phyloP scores from a whole-genome alignment of 495 filamentous ascomycete species.

The Immersiella caudata region DNA sequence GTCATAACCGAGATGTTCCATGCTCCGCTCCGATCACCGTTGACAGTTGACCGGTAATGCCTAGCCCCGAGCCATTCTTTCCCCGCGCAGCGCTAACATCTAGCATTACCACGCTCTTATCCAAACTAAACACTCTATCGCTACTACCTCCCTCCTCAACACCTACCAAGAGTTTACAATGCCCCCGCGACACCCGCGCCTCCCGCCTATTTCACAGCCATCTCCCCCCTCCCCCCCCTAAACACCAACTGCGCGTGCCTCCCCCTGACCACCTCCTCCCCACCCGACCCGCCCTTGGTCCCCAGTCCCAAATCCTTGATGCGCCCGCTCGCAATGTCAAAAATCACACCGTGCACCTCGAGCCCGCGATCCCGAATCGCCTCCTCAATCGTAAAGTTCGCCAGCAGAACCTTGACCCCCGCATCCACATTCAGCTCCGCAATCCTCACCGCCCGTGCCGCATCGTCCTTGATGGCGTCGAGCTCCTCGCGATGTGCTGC shows the following conservation, averaged over 20 bases:
- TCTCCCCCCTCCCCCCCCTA: conserved; percentile 37
- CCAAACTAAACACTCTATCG: not conserved
- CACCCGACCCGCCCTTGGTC: conserved; percentile 36
- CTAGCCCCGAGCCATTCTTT: not conserved
- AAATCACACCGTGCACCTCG: conserved; percentile 71
- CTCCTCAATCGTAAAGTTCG: conserved; percentile 61
- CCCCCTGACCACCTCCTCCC: conserved; percentile 45
- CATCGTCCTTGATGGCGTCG: conserved; percentile 48
- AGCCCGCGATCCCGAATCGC: conserved; percentile 71
- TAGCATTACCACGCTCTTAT: not conserved
- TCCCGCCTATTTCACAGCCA: conserved; percentile 29
- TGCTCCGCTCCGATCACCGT: not conserved
- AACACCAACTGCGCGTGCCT: conserved; percentile 56
- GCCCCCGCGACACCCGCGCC: not conserved
- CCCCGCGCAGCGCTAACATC: not conserved
- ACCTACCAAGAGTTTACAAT: not conserved
- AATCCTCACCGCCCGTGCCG: conserved; percentile 55
- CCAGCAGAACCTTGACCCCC: conserved; percentile 65
- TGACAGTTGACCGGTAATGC: not conserved
- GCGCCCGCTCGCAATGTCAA: conserved; percentile 64
- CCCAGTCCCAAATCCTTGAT: conserved; percentile 61
- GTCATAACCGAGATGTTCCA: not conserved
- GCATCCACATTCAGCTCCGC: conserved; percentile 71
- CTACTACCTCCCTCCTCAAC: not conserved
- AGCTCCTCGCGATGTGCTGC: conserved; percentile 58